Base-by-base conservation (phyloP, 2,329 filamentous ascomycete genomes). In the Aspergillus floridensis region DNA sequence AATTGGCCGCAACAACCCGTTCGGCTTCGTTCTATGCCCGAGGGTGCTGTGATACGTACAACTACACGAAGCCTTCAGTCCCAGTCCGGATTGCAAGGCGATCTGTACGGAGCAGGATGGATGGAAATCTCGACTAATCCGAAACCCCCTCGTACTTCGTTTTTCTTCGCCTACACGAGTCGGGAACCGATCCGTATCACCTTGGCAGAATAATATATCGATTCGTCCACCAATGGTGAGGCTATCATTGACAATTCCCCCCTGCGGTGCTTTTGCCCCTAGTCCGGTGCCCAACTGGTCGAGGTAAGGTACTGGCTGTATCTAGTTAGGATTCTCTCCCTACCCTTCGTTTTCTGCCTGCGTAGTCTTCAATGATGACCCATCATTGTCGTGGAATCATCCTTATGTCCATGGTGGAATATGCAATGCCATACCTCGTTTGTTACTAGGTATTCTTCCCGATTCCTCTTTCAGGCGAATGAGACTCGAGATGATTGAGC, bases 231-330 rank as follows among this genome's bases (percentile, higher is more conserved):
- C 53, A 55, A 55, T 55, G n/a, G 22, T 8, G 26, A 22, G 10
- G 26, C 44, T 24, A 21, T n/a, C 53, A 55, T 55, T 55, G 41
- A n/a, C 44, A 55, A 55, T 32, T 32, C 3, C 6, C 26, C 53
- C 41, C 46, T 47, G 19, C 16, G n/a, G 38, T 35, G 22, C 52
- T 11, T 19, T 12, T 29, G 21, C 29, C n/a, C 26, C 53, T 46
- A 48, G 53, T 48, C 53, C 31, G 53, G 31, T 55, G 53, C 41
- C 53, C 53, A 48, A 55, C 41, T 12, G 31, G 38, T 19, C 38
- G 16, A 29, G 7, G 38, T 7, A n/a, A 44, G 38, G 38, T 44
- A 44, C 38, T 44, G 35, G 22, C 22, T 22, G 22, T 22, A 22
- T 4, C 22, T 22, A 22, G 22, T 22, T 22, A 22, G 4, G 4